Conservation (phyloP, 495 filamentous ascomycete species). For the Aspergillus kassunensis region DNA sequence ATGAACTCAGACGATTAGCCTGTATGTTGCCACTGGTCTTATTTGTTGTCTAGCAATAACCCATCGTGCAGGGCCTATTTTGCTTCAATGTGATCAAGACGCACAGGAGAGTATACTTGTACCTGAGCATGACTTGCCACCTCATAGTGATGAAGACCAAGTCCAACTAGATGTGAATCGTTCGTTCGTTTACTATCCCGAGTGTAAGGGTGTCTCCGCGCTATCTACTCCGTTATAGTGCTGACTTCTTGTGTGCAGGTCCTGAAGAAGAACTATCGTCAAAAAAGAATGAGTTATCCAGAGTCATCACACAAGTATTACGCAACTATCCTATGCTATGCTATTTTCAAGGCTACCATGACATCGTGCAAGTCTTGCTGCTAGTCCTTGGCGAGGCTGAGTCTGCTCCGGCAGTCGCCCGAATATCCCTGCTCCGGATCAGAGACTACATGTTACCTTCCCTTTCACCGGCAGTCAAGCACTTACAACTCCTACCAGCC, state of each 20-base stretch:
- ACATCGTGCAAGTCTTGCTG: slow-evolving; percentile 95
- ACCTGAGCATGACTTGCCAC: slow-evolving; percentile 54
- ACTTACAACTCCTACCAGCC: slow-evolving; percentile 78
- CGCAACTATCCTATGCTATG: slow-evolving; percentile 78
- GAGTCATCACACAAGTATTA: slow-evolving; percentile 71
- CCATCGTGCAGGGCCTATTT: slow-evolving; percentile 62
- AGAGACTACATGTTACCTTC: slow-evolving; percentile 96
- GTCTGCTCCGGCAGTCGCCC: slow-evolving; percentile 58
- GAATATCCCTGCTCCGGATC: slow-evolving; percentile 82
- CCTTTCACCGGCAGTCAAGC: slow-evolving; percentile 72
- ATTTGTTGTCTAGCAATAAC: slow-evolving; percentile 2
- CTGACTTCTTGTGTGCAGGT: slow-evolving; percentile 18
- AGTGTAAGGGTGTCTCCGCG: slow-evolving; percentile 47
- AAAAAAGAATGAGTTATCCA: slow-evolving; percentile 68
- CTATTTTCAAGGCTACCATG: slow-evolving; percentile 98
- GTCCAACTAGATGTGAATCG: slow-evolving; percentile 88
- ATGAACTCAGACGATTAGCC: slow-evolving; percentile 73
- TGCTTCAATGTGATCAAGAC: slow-evolving; percentile 56
- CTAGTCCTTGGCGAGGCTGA: slow-evolving; percentile 66
- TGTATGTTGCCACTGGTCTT: slow-evolving; percentile 58
- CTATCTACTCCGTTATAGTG: neutral
- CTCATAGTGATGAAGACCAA: slow-evolving; percentile 81
- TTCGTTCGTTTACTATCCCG: slow-evolving; percentile 95
- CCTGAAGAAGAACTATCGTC: slow-evolving; percentile 55
- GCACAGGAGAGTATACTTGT: slow-evolving; percentile 19